Base-by-base conservation (phyloP, 2,329 filamentous ascomycete genomes). In the Aspergillus fumigatiaffinis region DNA sequence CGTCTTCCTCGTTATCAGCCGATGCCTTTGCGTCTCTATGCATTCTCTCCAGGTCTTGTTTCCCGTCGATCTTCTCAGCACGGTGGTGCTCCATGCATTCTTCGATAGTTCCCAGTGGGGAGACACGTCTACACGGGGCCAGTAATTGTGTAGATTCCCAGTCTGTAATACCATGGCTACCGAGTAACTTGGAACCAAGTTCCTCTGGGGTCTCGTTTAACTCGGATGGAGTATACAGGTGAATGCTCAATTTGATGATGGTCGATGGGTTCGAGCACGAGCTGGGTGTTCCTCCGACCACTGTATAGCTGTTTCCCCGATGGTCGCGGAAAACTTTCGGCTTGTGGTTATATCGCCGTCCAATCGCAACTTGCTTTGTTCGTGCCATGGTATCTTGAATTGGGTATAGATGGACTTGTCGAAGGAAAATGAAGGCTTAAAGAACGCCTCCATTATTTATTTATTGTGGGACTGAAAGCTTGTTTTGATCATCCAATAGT, bases 61-160 rank as follows among this genome's bases (percentile, higher is more conserved):
- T 49, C 10, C 59, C 21, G 50, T 32, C 55, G 1, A 42, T 23
- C 50, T 61, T 61, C n/a, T 61, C 59, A 7, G 42, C 48, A 21
- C 35, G 52, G 44, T 61, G 59, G 53, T 61, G 59, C 41, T 57
- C 51, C 12, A 61, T 57, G 21, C 59, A 61, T 23, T 52, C 59
- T 9, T 60, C 59, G 17, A 61, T 53, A 42, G 52, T 55, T 5
- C n/a, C 46, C 35, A 61, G 26, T 5, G 54, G 57, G 1, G 56
- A 12, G 46, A 61, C 9, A 61, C 59, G 26, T 61, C 59, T 35
- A 60, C 52, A 14, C 57, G 52, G 14, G 59, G 59, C 57, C 57
- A 61, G 25, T 59, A 53, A 21, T 61, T 60, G 3, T 47, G 25
- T 3, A 56, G 52, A 51, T 67, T 65, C 17, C 69, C 65, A 26